Conservation (phyloP, 768 basidiomycete species). For the Lentinula lateritia region DNA sequence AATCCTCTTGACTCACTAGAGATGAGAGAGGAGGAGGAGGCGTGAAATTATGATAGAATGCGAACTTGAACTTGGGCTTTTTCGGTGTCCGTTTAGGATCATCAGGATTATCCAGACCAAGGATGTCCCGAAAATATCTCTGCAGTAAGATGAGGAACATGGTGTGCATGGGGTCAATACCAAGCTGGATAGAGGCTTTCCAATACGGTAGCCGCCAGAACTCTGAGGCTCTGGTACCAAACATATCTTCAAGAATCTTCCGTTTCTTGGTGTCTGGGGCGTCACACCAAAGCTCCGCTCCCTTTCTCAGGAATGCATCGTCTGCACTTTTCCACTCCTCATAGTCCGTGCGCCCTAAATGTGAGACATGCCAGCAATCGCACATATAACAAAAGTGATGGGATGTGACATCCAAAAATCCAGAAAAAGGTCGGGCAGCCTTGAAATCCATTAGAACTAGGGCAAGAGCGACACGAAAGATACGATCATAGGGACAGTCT, state of each 20-base stretch:
- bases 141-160: neutral
- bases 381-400: neutral
- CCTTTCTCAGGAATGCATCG: slow-evolving; percentile 2
- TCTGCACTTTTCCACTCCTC: slow-evolving; percentile 13
- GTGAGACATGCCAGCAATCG: neutral
- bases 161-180: slow-evolving; percentile 32
- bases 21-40: too few relatives aligned
- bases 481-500: neutral
- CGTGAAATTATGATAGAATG: too few relatives aligned
- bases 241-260: slow-evolving; percentile 12
- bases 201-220: slow-evolving; percentile 29
- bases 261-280: slow-evolving; percentile 7
- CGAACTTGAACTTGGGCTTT: too few relatives aligned
- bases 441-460: neutral
- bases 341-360: slow-evolving; percentile 3
- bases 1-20: too few relatives aligned
- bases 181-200: slow-evolving; percentile 23
- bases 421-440: neutral
- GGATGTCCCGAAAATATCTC: neutral
- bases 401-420: neutral
- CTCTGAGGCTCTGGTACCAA: slow-evolving; percentile 22
- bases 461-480: neutral
- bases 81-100: too few relatives aligned
- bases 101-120: too few relatives aligned
- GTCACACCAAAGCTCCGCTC: slow-evolving; percentile 17